These are phyloP conservation scores for Decorospora gaudefroyi DNA, from an alignment of 2,329 filamentous ascomycete genomes.

Conservation along the genomic window DNA sequence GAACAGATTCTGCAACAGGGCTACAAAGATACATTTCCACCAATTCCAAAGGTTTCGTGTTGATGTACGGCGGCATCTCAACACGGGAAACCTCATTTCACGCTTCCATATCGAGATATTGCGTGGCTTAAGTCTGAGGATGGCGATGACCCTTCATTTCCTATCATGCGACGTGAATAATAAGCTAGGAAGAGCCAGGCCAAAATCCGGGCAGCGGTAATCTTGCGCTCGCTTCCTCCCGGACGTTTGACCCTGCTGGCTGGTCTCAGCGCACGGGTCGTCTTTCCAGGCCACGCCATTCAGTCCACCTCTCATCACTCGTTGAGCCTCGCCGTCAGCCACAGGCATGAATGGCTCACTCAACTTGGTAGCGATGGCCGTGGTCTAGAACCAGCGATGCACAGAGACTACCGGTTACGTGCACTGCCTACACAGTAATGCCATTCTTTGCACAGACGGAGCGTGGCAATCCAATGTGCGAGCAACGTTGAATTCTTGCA, in stretches of 20 bases:
- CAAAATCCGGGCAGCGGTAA: slow-evolving; percentile 41
- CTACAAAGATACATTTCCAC: slow-evolving; percentile 25
- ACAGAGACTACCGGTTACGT: slow-evolving; percentile 10
- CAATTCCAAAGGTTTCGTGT: slow-evolving; percentile 42
- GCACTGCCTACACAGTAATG: too few relatives aligned
- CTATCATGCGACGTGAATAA: slow-evolving; percentile 35
- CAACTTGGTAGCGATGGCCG: slow-evolving; percentile 22
- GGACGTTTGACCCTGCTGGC: slow-evolving; percentile 46
- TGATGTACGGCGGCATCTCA: slow-evolving; percentile 43
- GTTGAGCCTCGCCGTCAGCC: slow-evolving; percentile 34
- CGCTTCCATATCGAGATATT: slow-evolving; percentile 38
- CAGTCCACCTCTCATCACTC: slow-evolving; percentile 28
- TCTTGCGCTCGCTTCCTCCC: slow-evolving; percentile 49
- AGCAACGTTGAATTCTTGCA: too few relatives aligned
- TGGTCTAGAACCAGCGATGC: slow-evolving; percentile 26
- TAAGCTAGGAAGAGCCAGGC: slow-evolving; percentile 32
- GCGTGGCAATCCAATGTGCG: slow-evolving; percentile 6
- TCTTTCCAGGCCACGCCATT: slow-evolving; percentile 29
- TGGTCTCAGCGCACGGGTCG: slow-evolving; percentile 37
- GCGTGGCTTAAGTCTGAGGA: slow-evolving; percentile 40
- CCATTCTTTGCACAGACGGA: slow-evolving; percentile 6
- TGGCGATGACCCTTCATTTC: slow-evolving; percentile 48
- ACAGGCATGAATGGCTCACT: slow-evolving; percentile 24
- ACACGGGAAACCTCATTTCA: slow-evolving; percentile 43
- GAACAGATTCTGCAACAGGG: slow-evolving; percentile 25